phyloP scores from a whole-genome alignment of 2,329 filamentous ascomycete genomes.

The Ceratocystis eucalypticola region DNA sequence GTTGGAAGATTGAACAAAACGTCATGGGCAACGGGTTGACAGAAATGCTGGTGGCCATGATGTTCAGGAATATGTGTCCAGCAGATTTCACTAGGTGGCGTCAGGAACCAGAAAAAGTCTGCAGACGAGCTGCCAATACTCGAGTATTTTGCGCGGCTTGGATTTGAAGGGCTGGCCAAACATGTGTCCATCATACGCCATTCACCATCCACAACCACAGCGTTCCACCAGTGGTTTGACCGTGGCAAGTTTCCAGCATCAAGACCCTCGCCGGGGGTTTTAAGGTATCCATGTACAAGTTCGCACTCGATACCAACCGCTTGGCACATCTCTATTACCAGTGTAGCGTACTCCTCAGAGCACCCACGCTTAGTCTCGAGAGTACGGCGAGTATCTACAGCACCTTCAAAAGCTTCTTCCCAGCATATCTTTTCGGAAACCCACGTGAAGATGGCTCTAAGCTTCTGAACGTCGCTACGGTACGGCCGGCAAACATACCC shows the following conservation, averaged over 20 bases:
- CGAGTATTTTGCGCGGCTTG: conserved; percentile 64
- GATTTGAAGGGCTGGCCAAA: conserved; percentile 80
- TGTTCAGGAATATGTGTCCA: conserved; percentile 90
- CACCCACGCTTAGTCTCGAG: conserved; percentile 74
- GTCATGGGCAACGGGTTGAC: conserved; percentile 74
- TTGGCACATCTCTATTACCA: conserved; percentile 87
- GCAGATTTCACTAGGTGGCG: conserved; percentile 75
- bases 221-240: conserved; percentile 96
- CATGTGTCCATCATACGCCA: conserved; percentile 96
- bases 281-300: conserved; percentile 78
- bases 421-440: conserved; percentile 86
- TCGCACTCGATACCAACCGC: conserved; percentile 82
- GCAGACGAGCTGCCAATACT: conserved; percentile 54
- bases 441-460: conserved; percentile 95
- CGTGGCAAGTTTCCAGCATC: conserved; percentile 73
- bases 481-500: conserved; percentile 90
- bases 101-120: conserved; percentile 89
- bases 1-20: conserved; percentile 75
- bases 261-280: conserved; percentile 68
- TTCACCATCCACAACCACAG: conserved; percentile 80
- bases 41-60: conserved; percentile 81
- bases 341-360: conserved; percentile 73
- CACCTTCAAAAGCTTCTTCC: conserved; percentile 89
- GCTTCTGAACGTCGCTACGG: conserved; percentile 78
- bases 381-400: conserved; percentile 68